Percentiles rank a stretch among this genome's conserved stretches.
Conservation (phyloP, 768 basidiomycete species). For the Serendipita sp. region DNA sequence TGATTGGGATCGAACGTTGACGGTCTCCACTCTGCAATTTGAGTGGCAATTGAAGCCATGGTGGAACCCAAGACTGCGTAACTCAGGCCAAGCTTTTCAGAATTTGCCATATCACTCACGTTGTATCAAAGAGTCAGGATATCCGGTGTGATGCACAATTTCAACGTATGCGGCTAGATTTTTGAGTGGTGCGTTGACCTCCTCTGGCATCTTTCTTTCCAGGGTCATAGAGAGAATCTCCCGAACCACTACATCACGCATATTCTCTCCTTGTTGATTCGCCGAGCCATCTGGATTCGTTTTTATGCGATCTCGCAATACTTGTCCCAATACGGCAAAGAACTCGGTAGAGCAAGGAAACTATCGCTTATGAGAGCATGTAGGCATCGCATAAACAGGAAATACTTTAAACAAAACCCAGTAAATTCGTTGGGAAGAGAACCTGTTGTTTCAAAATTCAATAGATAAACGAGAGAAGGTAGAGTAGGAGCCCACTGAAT, state of each 20-base stretch:
- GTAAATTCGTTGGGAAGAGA: conserved; percentile 6
- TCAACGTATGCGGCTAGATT: conserved; percentile 47
- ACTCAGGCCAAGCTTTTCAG: conserved; percentile 7
- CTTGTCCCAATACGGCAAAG: conserved; percentile 38
- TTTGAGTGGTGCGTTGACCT: conserved; percentile 34
- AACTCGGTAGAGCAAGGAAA: conserved; percentile 22
- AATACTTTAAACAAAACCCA: conserved; percentile 6
- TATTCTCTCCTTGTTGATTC: conserved; percentile 27
- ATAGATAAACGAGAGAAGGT: not conserved
- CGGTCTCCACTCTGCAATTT: conserved; percentile 38
- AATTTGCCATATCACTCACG: conserved; percentile 26
- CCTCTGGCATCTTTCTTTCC: conserved; percentile 35
- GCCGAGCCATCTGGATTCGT: conserved; percentile 17
- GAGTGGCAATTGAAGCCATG: conserved; percentile 37
- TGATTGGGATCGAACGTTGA: conserved; percentile 40
- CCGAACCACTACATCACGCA: conserved; percentile 31
- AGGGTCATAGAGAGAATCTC: conserved; percentile 34
- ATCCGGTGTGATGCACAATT: conserved; percentile 37
- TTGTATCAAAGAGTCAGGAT: conserved; percentile 36
- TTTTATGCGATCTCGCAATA: conserved; percentile 20
- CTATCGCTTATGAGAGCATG: conserved; percentile 16
- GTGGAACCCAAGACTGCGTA: conserved; percentile 40
- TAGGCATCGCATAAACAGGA: conserved; percentile 20
- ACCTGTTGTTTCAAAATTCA: not conserved
- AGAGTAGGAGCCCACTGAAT: conserved; percentile 31